phyloP scores from a whole-genome alignment of 306 rosid genomes.

The Luffa acutangula region DNA sequence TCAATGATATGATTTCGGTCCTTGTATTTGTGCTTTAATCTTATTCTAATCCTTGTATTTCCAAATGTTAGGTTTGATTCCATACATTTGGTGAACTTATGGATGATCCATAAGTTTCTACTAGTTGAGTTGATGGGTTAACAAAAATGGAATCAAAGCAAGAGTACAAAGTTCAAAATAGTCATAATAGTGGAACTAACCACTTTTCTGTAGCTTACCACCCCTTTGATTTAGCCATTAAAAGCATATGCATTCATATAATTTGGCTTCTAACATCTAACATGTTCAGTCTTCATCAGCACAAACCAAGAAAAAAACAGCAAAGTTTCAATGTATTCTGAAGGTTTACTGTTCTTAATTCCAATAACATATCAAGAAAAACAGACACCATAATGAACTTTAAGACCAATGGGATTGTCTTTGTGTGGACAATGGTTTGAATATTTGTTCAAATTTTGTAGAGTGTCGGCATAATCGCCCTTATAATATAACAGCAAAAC shows the following conservation, averaged over 20 bases:
- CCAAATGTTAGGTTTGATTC: not conserved
- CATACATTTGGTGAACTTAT: not conserved
- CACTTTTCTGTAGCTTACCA: not conserved
- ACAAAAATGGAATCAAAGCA: not conserved
- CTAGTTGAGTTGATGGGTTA: not conserved
- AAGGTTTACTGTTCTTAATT: slow-evolving; percentile 1
- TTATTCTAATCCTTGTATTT: not conserved
- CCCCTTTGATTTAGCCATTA: not conserved
- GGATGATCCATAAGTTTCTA: not conserved
- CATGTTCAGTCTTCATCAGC: not conserved
- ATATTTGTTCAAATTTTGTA: not conserved
- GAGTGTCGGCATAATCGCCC: not conserved
- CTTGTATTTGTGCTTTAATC: not conserved
- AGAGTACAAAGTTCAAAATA: not conserved
- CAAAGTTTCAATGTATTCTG: not conserved
- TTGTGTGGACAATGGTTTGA: slow-evolving; percentile 1
- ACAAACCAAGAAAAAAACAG: not conserved
- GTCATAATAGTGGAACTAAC: not conserved
- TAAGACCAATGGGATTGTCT: not conserved
- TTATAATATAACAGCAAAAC: not conserved
- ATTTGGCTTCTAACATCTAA: not conserved
- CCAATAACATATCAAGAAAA: not conserved
- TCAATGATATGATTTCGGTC: not conserved
- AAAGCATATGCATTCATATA: not conserved
- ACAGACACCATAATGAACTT: not conserved